Percentiles rank a stretch among this genome's conserved stretches.
Evolutionary conservation across 192 early-diverging fungal species (phyloP).

Genomic region (Rhizoclosmatium globosum): DNA sequence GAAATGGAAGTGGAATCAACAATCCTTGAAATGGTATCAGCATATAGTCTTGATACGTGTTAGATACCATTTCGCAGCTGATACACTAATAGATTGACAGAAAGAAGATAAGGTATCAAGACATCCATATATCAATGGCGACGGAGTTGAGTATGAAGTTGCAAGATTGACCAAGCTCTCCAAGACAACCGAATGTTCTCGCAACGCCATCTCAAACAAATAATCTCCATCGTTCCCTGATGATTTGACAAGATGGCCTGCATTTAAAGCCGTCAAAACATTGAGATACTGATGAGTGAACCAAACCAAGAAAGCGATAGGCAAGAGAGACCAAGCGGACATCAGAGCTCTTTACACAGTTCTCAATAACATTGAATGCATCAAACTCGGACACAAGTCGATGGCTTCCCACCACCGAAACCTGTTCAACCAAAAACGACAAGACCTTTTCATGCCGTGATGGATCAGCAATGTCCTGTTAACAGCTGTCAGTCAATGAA

Average conservation of each 20-base stretch:
- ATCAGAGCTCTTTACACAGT: conserved; percentile 9
- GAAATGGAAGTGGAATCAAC: conserved; percentile 4
- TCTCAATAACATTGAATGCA: background rate
- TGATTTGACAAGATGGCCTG: background rate
- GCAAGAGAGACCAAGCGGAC: conserved; percentile 13
- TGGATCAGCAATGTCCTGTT: conserved; percentile 30
- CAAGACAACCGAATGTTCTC: background rate
- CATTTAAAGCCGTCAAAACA: no score
- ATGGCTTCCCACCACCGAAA: background rate
- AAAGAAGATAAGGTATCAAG: background rate
- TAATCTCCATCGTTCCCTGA: background rate
- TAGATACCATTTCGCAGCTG: conserved; percentile 2
- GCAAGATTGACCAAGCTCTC: background rate
- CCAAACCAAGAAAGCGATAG: conserved; percentile 20
- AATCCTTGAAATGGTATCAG: background rate
- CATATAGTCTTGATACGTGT: background rate
- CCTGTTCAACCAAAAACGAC: conserved; percentile 2
- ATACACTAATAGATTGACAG: conserved; percentile 9
- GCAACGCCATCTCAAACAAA: background rate
- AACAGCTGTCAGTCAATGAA: background rate
- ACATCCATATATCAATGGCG: conserved; percentile 18
- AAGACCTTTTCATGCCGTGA: conserved; percentile 34
- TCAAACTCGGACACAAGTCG: background rate
- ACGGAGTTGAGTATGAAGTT: background rate
- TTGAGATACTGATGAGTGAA: no score